Evolutionary conservation across 768 basidiomycete species (phyloP).

Genomic region (Russula sp.): DNA sequence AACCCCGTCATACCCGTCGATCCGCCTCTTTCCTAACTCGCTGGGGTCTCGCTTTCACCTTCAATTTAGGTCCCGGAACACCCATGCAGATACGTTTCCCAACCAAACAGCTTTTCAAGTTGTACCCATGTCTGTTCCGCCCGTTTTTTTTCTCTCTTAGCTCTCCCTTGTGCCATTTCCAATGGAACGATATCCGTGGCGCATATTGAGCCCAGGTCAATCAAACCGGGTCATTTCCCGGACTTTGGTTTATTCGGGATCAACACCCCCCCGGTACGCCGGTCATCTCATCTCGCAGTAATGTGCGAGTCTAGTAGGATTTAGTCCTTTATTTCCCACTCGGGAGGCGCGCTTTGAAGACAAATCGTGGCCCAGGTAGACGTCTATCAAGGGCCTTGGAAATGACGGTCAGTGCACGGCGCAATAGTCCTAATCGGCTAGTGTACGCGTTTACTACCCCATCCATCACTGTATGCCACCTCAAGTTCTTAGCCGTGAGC

Average conservation of each 20-base stretch:
- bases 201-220: neutral
- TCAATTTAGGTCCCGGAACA: no score
- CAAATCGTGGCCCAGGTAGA: neutral
- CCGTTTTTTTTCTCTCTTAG: neutral
- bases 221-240: neutral
- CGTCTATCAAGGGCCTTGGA: neutral
- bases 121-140: neutral
- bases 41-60: neutral
- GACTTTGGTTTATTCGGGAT: neutral
- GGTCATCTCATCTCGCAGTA: neutral
- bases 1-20: neutral
- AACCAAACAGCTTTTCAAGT: no score
- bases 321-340: neutral
- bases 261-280: neutral
- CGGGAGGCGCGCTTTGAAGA: neutral
- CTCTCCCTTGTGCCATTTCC: neutral
- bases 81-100: no score
- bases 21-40: neutral
- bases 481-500: neutral
- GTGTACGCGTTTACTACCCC: neutral
- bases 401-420: neutral
- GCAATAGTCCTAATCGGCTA: conserved; percentile 1
- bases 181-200: neutral
- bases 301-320: neutral
- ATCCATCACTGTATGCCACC: neutral